A percentile compares a stretch with the other conserved stretches of the same genome.
phyloP scores from a whole-genome alignment of 2,329 filamentous ascomycete genomes.

The Diplodia sapinea region DNA sequence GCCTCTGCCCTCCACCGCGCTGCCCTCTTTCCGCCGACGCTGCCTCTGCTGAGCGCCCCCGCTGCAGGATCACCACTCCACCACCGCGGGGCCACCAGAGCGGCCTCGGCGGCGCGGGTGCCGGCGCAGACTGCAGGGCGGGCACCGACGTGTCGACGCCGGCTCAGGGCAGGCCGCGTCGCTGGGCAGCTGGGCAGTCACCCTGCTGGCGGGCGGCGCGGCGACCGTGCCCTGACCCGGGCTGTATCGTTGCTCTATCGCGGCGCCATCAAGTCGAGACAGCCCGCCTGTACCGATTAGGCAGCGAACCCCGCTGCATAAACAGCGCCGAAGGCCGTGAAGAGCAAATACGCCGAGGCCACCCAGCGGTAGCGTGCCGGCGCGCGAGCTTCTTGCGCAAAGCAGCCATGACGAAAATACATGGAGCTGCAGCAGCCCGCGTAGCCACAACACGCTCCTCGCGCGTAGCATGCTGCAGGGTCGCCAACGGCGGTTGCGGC shows the following conservation, averaged over 20 bases:
- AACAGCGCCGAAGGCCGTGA: constrained; percentile 22
- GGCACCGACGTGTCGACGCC: background rate
- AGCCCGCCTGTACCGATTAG: constrained; percentile 12
- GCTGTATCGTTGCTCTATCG: constrained; percentile 23
- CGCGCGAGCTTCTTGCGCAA: constrained; percentile 15
- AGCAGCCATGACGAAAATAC: background rate
- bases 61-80: constrained; percentile 1
- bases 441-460: background rate
- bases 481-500: background rate
- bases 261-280: constrained; percentile 30
- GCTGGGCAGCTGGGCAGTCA: background rate
- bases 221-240: constrained; percentile 2
- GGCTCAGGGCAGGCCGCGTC: background rate
- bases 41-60: background rate
- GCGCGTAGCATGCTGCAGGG: constrained; percentile 2
- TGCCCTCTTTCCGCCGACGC: background rate
- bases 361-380: constrained; percentile 21
- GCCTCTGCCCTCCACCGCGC: constrained; percentile 3
- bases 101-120: constrained; percentile 1
- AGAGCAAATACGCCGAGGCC: constrained; percentile 20
- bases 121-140: background rate
- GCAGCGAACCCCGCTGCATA: constrained; percentile 22
- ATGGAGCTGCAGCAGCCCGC: background rate
- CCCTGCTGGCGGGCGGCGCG: background rate
- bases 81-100: constrained; percentile 14